Evolutionary conservation across 371 early-diverging fungal species (phyloP), one percentile per base, ranked within the genome.

Genomic region (Choanephora cucurbitarum): DNA sequence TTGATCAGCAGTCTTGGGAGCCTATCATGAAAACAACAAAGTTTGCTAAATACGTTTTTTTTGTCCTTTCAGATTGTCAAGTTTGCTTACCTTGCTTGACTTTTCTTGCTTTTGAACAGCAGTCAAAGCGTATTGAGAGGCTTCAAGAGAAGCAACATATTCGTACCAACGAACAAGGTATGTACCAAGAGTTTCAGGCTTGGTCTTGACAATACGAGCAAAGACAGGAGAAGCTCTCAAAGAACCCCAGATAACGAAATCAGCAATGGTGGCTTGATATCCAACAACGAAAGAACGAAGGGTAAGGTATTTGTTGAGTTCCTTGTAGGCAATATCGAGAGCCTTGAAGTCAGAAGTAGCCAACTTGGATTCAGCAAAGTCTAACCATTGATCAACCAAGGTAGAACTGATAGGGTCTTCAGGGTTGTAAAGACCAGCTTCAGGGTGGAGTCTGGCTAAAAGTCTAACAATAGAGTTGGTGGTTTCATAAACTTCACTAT

Each of bases 171-270:
- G 87, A 37, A 73, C 75, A 32, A 96, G 76, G 64, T 93, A 81
- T n/a, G 64, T 60, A 46, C 90, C 91, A 13, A 87, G 72, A n/a
- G 70, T 63, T 40, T 84, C 86, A 53, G 83, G 84, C 47, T 86
- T 87, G 33, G 85, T 75, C 83, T 94, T 95, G 55, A 93, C 63
- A 55, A 84, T 82, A 63, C 87, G 83, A 58, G 79, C 82, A 73
- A 94, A 94, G 17, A 91, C 85, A 17, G 89, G 85, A 49, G 90
- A 90, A 33, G 79, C 70, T 70, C 87, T 91, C 72, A 97, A 71
- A 33, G 92, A 86, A 46, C 92, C 95, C 94, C 94, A 97, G 52
- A 91, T 63, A 18, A 85, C 87, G 42, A 89, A 85, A 69, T 97
- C 98, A 32, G 95, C 96, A 5, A 86, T 75, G 1, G 93, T 79